phyloP scores from a whole-genome alignment of 306 rosid genomes.

The Cucumis melo region DNA sequence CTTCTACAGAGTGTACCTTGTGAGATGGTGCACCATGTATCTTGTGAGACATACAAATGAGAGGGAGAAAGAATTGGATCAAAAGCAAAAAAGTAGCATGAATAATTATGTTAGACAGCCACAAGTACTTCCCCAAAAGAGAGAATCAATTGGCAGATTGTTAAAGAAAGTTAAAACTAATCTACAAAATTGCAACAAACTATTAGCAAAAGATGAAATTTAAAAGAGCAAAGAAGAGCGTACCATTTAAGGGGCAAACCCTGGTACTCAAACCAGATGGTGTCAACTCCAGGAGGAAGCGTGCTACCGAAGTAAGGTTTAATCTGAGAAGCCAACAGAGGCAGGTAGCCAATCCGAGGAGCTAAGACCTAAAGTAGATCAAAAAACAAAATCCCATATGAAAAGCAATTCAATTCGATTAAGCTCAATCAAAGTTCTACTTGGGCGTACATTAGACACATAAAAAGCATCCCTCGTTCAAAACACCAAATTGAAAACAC shows the following conservation, averaged over 20 bases:
- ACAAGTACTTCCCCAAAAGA: neutral
- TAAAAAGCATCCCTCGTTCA: neutral
- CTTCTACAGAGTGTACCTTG: neutral
- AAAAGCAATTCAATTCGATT: neutral
- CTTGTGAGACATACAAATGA: neutral
- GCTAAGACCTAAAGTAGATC: constrained; percentile 55
- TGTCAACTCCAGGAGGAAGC: constrained; percentile 79
- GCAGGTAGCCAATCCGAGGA: constrained; percentile 80
- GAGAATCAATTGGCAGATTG: neutral
- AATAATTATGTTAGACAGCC: neutral
- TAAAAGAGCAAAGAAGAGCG: neutral
- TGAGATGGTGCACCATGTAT: neutral
- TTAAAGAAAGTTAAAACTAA: neutral
- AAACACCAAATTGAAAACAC: neutral
- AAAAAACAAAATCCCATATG: neutral
- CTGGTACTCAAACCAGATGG: constrained; percentile 88
- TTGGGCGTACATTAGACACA: neutral
- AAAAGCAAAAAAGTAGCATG: neutral
- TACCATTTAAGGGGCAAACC: constrained; percentile 93
- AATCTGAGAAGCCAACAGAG: constrained; percentile 56
- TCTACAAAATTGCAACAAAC: neutral
- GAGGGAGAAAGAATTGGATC: neutral
- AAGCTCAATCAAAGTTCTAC: neutral
- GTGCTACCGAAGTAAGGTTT: constrained; percentile 67
- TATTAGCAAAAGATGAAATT: neutral